Conservation (phyloP, 2,329 filamentous ascomycete genomes). For the Ceratocystis ficicola region DNA sequence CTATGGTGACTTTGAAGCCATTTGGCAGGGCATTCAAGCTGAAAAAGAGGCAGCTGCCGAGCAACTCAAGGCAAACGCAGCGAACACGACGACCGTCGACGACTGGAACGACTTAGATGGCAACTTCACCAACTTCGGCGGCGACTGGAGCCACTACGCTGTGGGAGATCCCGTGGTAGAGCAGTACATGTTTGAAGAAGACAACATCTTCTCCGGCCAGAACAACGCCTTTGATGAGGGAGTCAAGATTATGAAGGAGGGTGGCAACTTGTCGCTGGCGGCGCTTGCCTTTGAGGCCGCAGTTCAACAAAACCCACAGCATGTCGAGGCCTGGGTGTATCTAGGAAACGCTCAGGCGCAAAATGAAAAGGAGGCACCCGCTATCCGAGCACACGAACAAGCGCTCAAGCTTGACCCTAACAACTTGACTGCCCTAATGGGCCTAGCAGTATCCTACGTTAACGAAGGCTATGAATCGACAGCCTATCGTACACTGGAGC, state of each 20-base stretch:
- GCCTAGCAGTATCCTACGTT: constrained; percentile 88
- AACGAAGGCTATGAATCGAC: constrained; percentile 98
- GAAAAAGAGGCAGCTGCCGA: constrained; percentile 33
- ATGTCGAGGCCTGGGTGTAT: constrained; percentile 87
- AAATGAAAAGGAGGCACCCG: constrained; percentile 95
- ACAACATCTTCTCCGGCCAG: constrained; percentile 76
- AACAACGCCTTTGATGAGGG: constrained; percentile 86
- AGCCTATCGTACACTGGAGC: constrained; percentile 88
- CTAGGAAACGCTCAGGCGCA: constrained; percentile 88
- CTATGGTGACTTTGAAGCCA: constrained; percentile 78
- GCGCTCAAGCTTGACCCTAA: constrained; percentile 76
- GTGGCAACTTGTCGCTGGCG: constrained; percentile 85
- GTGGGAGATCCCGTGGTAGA: constrained; percentile 63
- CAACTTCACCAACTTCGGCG: constrained; percentile 49
- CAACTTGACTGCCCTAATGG: constrained; percentile 86
- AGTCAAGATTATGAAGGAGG: constrained; percentile 80
- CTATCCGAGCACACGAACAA: constrained; percentile 85
- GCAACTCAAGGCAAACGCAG: constrained; percentile 19
- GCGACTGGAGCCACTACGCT: constrained; percentile 52
- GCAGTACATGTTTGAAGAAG: constrained; percentile 87
- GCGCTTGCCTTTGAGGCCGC: constrained; percentile 93
- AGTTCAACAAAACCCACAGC: constrained; percentile 74
- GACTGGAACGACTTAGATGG: constrained; percentile 52
- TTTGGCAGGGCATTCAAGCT: constrained; percentile 73
- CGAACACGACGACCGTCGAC: constrained; percentile 40